phyloP scores from a whole-genome alignment of 2,329 filamentous ascomycete species.

The Calonectria crousiana region DNA sequence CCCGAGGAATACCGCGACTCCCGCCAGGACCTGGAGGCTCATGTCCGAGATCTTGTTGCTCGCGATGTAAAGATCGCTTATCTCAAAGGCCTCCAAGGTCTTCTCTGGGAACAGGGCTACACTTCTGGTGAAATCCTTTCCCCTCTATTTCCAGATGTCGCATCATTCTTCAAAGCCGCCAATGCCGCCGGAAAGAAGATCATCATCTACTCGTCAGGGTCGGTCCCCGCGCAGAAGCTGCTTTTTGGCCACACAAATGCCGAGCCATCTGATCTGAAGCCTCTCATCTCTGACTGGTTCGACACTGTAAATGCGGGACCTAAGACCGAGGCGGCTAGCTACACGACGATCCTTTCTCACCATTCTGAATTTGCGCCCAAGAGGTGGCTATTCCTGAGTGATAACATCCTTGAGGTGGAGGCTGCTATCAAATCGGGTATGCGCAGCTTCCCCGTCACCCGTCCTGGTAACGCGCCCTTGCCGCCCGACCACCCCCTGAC shows the following conservation, averaged over 20 bases:
- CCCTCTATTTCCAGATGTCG: conserved; percentile 80
- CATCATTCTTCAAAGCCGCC: conserved; percentile 72
- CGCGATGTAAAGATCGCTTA: conserved; percentile 82
- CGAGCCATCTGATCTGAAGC: conserved; percentile 69
- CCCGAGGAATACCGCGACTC: conserved; percentile 72
- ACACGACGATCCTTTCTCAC: conserved; percentile 69
- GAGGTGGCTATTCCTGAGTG: conserved; percentile 83
- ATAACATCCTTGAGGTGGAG: conserved; percentile 78
- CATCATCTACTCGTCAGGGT: conserved; percentile 86
- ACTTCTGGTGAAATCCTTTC: conserved; percentile 76
- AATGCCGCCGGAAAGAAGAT: conserved; percentile 66
- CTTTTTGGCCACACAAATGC: conserved; percentile 77
- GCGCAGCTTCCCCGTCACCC: conserved; percentile 70
- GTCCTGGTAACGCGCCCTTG: conserved; percentile 78
- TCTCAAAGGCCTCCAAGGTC: conserved; percentile 83
- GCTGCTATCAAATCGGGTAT: conserved; percentile 74
- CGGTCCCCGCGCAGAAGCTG: conserved; percentile 83
- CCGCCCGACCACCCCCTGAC: conserved; percentile 59
- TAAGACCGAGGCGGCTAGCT: conserved; percentile 77
- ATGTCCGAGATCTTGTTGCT: conserved; percentile 77
- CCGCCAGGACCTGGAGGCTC: conserved; percentile 70
- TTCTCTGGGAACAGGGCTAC: conserved; percentile 83
- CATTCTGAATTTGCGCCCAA: conserved; percentile 57
- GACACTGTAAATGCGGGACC: conserved; percentile 85
- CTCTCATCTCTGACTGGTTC: conserved; percentile 75